Evolutionary conservation across 306 rosid species (phyloP), one percentile per base, ranked within the genome.

Genomic region (Geum urbanum): DNA sequence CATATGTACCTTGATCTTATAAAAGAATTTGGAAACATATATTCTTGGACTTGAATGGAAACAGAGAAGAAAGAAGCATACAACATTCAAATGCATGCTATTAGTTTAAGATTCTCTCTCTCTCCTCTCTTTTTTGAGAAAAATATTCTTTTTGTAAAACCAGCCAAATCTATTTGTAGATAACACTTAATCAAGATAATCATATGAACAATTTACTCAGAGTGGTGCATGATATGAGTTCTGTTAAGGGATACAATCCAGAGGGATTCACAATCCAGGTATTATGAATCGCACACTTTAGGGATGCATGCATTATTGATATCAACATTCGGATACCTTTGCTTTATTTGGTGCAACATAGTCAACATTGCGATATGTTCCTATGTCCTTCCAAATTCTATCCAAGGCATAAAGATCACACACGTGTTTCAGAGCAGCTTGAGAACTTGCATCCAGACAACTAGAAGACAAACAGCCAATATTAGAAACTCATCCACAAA

Each of bases 291-390:
- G 2, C 37, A 2, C 37, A 32, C 37, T 32, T 32, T 32, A 32
- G 37, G 37, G 37, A 13, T 20, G 16, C 44, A 49, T 47, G 60
- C 27, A 49, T 63, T 3, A 10, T 52, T 18, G 37, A 20, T 43
- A 41, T 19, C 20, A 0, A 63, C 66, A 2, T 14, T 49, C 41
- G 40, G 53, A 73, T 88, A 94, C 98, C 98, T 88, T 90, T 65
- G 98, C 98, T 84, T 90, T 94, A 82, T 94, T 90, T 55, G 98
- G 98, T 59, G 98, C 97, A 48, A 94, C 89, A 20, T 94, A 94
- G 72, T 94, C 98, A 41, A 90, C 98, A 74, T 90, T 94, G 10
- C 97, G 96, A 78, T 94, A 94, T 61, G 98, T 94, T 87, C 98
- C 98, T 32, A 94, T 90, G 88, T 90, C 98, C 8, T 94, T 87